These are phyloP conservation scores for Nepenthes gracilis DNA, from an alignment of 148 eudicot species.

Conservation along the genomic window DNA sequence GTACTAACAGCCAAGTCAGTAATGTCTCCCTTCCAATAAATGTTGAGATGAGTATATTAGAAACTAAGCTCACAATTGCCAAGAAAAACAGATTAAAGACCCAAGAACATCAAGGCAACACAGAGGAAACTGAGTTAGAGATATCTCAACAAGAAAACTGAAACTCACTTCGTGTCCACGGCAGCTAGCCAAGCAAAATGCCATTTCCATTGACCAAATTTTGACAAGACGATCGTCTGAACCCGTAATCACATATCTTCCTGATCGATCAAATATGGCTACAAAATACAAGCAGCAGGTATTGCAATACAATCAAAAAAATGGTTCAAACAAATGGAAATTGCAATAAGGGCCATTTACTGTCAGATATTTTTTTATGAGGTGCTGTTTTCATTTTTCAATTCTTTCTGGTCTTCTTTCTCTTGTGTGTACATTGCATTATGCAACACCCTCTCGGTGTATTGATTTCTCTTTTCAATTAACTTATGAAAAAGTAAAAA, in stretches of 20 bases:
- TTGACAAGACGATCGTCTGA: slow-evolving; percentile 97
- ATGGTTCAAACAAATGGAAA: neutral
- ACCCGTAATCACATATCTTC: slow-evolving; percentile 93
- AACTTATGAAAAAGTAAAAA: no score
- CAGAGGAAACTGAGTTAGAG: slow-evolving; percentile 2
- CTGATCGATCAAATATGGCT: slow-evolving; percentile 93
- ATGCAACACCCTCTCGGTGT: no score
- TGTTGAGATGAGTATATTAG: slow-evolving; percentile 5
- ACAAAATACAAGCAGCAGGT: slow-evolving; percentile 18
- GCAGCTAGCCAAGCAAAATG: slow-evolving; percentile 86
- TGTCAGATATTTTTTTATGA: no score
- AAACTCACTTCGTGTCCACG: slow-evolving; percentile 94
- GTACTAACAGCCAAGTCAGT: slow-evolving; percentile 93
- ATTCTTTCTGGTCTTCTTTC: no score
- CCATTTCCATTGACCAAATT: slow-evolving; percentile 99
- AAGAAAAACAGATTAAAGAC: neutral
- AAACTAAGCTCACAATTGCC: neutral
- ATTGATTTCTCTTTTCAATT: neutral
- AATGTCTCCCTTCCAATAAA: slow-evolving; percentile 68
- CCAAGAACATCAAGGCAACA: neutral
- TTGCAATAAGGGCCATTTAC: neutral
- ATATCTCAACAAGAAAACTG: slow-evolving; percentile 3
- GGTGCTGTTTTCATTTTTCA: no score
- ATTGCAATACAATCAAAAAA: neutral
- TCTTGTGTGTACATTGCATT: no score